Conservation (phyloP, 75 land plant genomes). For the Cupressus sempervirens region DNA sequence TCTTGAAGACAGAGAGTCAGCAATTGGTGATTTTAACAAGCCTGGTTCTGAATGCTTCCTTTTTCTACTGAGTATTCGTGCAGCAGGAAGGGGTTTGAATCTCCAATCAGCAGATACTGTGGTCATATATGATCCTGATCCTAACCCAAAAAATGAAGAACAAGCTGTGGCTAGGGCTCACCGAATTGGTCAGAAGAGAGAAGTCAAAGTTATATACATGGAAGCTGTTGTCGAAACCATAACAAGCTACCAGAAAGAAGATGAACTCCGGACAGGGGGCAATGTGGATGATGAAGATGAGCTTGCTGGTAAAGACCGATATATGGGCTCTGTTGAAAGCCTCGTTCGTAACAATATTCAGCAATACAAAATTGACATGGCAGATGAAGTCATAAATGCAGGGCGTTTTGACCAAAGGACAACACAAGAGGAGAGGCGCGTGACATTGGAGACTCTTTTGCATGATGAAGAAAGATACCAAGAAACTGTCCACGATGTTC, state of each 20-base stretch:
- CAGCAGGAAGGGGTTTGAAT: slow-evolving; percentile 98
- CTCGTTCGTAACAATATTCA: slow-evolving; percentile 96
- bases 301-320: slow-evolving; percentile 95
- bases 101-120: slow-evolving; percentile 99
- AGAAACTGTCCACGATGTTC: slow-evolving; percentile 98
- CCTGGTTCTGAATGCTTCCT: slow-evolving; percentile 90
- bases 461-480: slow-evolving; percentile 99
- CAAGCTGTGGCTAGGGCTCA: slow-evolving; percentile 99
- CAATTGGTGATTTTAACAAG: slow-evolving; percentile 93
- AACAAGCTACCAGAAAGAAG: slow-evolving; percentile 90
- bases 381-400: slow-evolving; percentile 99
- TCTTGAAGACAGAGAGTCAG: slow-evolving; percentile 92
- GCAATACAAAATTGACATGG: slow-evolving; percentile 99
- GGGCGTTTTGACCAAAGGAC: slow-evolving; percentile 99
- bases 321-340: slow-evolving; percentile 97
- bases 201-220: slow-evolving; percentile 97
- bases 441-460: slow-evolving; percentile 88
- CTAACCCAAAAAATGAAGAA: slow-evolving; percentile 99
- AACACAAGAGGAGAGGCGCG: slow-evolving; percentile 96
- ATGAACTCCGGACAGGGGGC: slow-evolving; percentile 89
- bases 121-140: slow-evolving; percentile 98
- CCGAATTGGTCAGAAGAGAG: slow-evolving; percentile 96
- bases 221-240: slow-evolving; percentile 98
- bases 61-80: slow-evolving; percentile 96
- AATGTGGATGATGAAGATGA: slow-evolving; percentile 83